Evolutionary conservation across 2,329 filamentous ascomycete genomes (phyloP), one percentile per base, ranked within the genome.

Genomic region (Pseudopyricularia javanii): DNA sequence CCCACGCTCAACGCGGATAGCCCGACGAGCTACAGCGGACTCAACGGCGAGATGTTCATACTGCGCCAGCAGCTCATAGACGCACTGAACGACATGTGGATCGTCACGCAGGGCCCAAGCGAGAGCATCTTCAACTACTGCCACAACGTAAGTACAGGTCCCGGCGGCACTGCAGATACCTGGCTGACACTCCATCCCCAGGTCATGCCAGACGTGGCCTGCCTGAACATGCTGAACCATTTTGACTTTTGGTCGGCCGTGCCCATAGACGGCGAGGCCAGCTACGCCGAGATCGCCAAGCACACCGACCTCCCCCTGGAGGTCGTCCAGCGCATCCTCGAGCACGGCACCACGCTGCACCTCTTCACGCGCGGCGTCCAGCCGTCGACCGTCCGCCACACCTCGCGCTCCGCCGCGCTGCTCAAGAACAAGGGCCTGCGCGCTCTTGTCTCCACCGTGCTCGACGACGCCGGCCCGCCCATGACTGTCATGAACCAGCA

Each of bases 241-340:
- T 78, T 78, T 59, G 63, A 77, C 57, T 76, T 78, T 58, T 78
- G 73, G 72, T 64, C 67, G 11, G 69, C 72, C 5, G 73, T 79
- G 6, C 74, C 75, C 3, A 51, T 76, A 1, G 64, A 70, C 24
- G 72, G 72, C 15, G 64, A 67, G 3, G 71, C 73, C 7, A 70
- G 72, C 3, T 70, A 70, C 52, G 55, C 60, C 4, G 68, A 71
- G 11, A 69, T 74, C 17, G 64, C 71, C 15, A 56, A 63, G 28
- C 60, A 65, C 30, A 64, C 65, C 2, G 58, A 61, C 15, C 67
- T 73, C 3, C 71, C 70, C 0, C 57, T 63, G 33, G 67, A 69
- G 26, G 66, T 70, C 17, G 68, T 67, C 32, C 59, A 60, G 26
- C 67, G 70, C 17, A 56, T 72, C 22, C 49, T 73, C 32, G 62